Evolutionary conservation across 441 rosid genomes (phyloP), one percentile per base, ranked within the genome.

Genomic region (Erodium trifolium): DNA sequence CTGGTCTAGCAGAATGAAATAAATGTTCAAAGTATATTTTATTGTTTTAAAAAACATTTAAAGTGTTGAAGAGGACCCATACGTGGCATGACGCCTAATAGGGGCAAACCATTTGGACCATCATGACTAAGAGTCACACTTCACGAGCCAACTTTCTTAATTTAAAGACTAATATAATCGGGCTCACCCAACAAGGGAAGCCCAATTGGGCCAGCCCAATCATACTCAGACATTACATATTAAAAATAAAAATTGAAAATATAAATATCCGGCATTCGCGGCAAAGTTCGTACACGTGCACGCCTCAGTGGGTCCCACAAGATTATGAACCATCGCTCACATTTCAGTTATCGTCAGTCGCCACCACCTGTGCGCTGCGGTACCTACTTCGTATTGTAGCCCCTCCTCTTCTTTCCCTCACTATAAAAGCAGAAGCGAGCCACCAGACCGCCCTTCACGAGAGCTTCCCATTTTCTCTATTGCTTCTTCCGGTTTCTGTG

Each of bases 121-220:
- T 34, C 37, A 34, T 5, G 37, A 34, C 5, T 34, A 34, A 34
- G 37, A 34, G 37, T 57, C 29, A 17, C 19, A 7, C 19, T 18
- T 57, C 63, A 57, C 63, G 63, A 57, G 29, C 19, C 29, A 57
- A n/a, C 14, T 16, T 4, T 16, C 9, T 57, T 0, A 57, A 57
- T 4, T 23, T 2, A 14, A 18, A 17, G 4, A 5, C 4, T 11
- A n/a, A n/a, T n/a, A 14, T 11, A 49, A 49, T 49, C 16, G 57
- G 16, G 16, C 11, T 49, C 17, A 12, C 57, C 57, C 57, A 49
- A 49, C 57, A 49, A 11, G 11, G 13, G 12, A 49, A 12, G 17
- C 57, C 57, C 63, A 57, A 1, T 17, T 18, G 63, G 63, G 29
- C 63, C 63, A 57, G 63, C 63, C 63, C 63, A 57, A 18, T 57